These are phyloP conservation scores for Talaromyces sp. DNA, from an alignment of 2,329 filamentous ascomycete species.

Conservation along the genomic window DNA sequence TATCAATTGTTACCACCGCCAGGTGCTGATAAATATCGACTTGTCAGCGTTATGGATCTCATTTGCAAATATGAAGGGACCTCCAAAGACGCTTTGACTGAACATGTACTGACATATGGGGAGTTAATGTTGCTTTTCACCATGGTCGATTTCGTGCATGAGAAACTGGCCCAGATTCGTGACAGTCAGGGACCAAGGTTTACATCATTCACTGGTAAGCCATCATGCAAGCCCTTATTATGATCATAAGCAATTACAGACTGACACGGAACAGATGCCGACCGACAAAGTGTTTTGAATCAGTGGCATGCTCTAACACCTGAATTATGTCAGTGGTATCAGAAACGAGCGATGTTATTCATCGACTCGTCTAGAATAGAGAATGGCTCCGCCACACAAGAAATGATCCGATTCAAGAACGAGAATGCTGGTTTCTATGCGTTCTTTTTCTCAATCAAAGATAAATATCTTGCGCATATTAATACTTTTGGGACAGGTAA, in stretches of 20 bases:
- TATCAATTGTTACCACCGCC: not conserved
- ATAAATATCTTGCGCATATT: not conserved
- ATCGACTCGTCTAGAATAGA: not conserved
- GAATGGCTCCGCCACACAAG: not conserved
- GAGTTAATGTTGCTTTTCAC: not conserved
- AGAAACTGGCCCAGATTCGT: not conserved
- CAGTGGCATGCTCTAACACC: not conserved
- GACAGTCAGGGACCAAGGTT: not conserved
- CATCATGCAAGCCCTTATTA: not conserved
- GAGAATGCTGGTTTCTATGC: slow-evolving; percentile 8
- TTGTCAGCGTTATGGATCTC: not conserved
- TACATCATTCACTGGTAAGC: not conserved
- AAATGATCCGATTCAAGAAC: not conserved
- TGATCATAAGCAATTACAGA: not conserved
- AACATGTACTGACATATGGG: not conserved
- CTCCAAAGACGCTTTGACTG: not conserved
- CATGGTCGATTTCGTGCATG: slow-evolving; percentile 5
- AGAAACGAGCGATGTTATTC: not conserved
- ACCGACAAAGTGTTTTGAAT: not conserved
- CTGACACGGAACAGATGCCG: not conserved
- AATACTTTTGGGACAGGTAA: not conserved
- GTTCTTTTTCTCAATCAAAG: not conserved
- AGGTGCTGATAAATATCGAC: not conserved
- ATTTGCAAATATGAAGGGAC: not conserved
- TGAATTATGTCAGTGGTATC: slow-evolving; percentile 3